Evolutionary conservation across 2,329 filamentous ascomycete genomes (phyloP), one percentile per base, ranked within the genome.

Genomic region (Sphaerostilbella broomeana): DNA sequence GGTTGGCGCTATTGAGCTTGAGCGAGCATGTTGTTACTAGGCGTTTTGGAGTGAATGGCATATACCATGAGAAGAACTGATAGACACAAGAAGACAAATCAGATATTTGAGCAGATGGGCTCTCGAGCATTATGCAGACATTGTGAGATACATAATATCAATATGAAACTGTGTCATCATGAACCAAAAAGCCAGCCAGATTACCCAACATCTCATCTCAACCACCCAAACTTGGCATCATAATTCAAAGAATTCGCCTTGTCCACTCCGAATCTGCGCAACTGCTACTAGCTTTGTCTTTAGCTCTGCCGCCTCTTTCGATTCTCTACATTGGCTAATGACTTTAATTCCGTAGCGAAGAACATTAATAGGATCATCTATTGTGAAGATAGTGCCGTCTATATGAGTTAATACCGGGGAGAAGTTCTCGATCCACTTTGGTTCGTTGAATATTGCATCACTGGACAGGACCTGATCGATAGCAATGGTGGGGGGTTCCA

Each of bases 291-390:
- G 16, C 6, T 29, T 26, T 6, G 10, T 16, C 15, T 28, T 24
- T 2, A 34, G 18, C 4, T 35, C 24, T 8, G 29, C 40, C 13
- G 34, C 34, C 1, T 29, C 35, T 10, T n/a, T 5, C 6, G 40
- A 35, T 10, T 15, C 16, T 9, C 34, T 28, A 2, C 5, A 37
- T 9, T 18, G 4, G 18, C 26, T 29, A 11, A 42, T 34, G 22
- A 42, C 34, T 16, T 28, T 25, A 18, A 42, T 30, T 6, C 40
- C 40, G 13, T 42, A 34, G 10, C 29, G 29, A 10, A 42, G 40
- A 38, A 42, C 29, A 2, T 24, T 25, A 28, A 19, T 20, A 8
- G 24, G 28, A 15, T 38, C 35, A 10, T 5, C 28, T 15, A 42
- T 20, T 4, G 12, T 19, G 12, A 42, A 22, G 2, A n/a, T 25